Evolutionary conservation across 2,329 filamentous ascomycete species (phyloP).

Genomic region (Saccharata proteae): DNA sequence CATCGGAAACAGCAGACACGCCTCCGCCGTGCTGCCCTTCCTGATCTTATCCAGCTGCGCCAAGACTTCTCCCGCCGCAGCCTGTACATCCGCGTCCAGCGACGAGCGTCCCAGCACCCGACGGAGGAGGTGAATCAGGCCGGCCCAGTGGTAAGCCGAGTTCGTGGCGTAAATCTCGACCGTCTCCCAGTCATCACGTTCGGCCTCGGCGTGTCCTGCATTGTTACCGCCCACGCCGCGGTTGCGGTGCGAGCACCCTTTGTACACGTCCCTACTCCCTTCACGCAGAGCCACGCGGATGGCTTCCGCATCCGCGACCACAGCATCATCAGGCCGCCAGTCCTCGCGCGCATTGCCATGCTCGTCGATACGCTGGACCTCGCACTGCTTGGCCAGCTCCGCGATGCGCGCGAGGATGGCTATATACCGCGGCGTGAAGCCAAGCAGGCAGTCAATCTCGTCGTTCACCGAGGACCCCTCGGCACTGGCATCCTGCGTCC

Average conservation of each 20-base stretch:
- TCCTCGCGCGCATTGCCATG: slow-evolving; percentile 17
- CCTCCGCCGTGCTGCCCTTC: slow-evolving; percentile 58
- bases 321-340: slow-evolving; percentile 47
- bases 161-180: slow-evolving; percentile 8
- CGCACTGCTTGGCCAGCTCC: slow-evolving; percentile 56
- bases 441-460: slow-evolving; percentile 69
- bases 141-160: slow-evolving; percentile 20
- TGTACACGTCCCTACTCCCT: slow-evolving; percentile 31
- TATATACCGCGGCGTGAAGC: slow-evolving; percentile 62
- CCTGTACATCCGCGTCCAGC: slow-evolving; percentile 48
- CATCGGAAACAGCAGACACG: slow-evolving; percentile 65
- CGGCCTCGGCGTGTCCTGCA: neutral
- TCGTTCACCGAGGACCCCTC: slow-evolving; percentile 41
- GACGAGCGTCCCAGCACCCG: slow-evolving; percentile 54
- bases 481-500: slow-evolving; percentile 36
- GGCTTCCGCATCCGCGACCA: slow-evolving; percentile 44
- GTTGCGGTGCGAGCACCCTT: slow-evolving; percentile 24
- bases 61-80: slow-evolving; percentile 51
- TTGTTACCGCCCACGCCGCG: slow-evolving; percentile 15
- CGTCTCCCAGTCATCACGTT: slow-evolving; percentile 41
- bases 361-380: slow-evolving; percentile 48
- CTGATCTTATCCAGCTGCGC: slow-evolving; percentile 49
- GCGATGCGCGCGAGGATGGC: slow-evolving; percentile 61
- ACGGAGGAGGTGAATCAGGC: slow-evolving; percentile 61
- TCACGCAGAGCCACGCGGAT: slow-evolving; percentile 51